Conservation (phyloP, 345 rosid species). For the Litchi chinensis region DNA sequence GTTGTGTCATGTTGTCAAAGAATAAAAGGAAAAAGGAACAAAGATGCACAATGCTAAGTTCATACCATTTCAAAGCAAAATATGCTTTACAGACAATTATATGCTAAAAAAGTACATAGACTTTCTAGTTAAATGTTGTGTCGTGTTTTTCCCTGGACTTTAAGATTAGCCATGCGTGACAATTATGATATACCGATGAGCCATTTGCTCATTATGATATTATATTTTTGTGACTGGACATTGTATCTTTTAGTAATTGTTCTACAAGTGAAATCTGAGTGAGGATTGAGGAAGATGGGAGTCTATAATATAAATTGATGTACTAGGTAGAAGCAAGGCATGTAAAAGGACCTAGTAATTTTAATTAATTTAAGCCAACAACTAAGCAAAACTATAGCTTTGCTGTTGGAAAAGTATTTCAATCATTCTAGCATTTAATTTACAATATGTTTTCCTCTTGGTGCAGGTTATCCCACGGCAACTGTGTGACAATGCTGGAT, state of each 20-base stretch:
- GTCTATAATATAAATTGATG: background rate
- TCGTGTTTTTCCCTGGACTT: background rate
- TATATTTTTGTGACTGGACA: background rate
- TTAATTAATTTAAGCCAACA: background rate
- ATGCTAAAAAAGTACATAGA: too few species aligned
- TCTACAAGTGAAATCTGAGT: background rate
- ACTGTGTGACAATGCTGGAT: slow-evolving; percentile 98
- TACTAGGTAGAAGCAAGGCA: background rate
- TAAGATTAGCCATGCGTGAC: background rate
- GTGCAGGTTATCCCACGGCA: slow-evolving; percentile 94
- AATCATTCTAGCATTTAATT: background rate
- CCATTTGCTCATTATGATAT: background rate
- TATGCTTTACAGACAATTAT: too few species aligned
- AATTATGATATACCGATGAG: background rate
- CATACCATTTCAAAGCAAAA: background rate
- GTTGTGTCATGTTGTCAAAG: background rate
- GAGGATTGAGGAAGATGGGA: background rate
- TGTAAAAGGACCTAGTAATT: background rate
- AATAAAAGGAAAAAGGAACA: background rate
- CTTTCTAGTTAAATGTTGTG: too few species aligned
- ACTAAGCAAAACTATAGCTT: background rate
- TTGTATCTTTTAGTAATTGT: background rate
- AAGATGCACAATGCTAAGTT: background rate
- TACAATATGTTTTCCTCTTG: background rate
- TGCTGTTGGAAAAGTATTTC: background rate